phyloP scores from a whole-genome alignment of 139 green algal genomes.

The Edaphochlamys debaryana region DNA sequence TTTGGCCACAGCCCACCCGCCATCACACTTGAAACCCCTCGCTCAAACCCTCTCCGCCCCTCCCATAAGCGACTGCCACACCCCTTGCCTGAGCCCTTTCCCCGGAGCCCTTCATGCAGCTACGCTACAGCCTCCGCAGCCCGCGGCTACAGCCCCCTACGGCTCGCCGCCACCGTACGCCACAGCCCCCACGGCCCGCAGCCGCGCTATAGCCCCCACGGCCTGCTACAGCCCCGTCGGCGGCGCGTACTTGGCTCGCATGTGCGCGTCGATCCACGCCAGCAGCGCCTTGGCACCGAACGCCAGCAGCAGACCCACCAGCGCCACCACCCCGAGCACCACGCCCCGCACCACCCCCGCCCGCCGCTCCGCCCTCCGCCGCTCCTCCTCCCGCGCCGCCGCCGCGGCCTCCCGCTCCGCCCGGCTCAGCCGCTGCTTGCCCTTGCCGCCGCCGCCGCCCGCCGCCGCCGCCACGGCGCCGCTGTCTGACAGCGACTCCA shows the following conservation, averaged over 20 bases:
- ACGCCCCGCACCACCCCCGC: neutral
- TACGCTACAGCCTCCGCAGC: no score
- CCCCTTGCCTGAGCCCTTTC: no score
- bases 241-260: neutral
- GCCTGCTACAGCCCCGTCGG: no score
- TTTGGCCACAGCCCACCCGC: no score
- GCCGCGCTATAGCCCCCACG: no score
- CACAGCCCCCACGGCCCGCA: no score
- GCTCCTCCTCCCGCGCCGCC: slow-evolving; percentile 32
- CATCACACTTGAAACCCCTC: no score
- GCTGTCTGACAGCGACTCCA: neutral
- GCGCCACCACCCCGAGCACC: slow-evolving; percentile 19
- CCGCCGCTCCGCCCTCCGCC: slow-evolving; percentile 23
- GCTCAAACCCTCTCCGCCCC: no score
- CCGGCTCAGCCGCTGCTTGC: slow-evolving; percentile 29
- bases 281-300: neutral
- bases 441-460: neutral
- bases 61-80: no score
- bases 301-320: slow-evolving; percentile 24
- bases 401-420: slow-evolving; percentile 53
- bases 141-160: no score
- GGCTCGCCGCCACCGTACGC: no score
- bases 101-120: no score
- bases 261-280: neutral
- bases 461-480: slow-evolving; percentile 7